Base-by-base conservation (phyloP, 1,284 basidiomycete genomes). In the Cryptococcus hybrid region DNA sequence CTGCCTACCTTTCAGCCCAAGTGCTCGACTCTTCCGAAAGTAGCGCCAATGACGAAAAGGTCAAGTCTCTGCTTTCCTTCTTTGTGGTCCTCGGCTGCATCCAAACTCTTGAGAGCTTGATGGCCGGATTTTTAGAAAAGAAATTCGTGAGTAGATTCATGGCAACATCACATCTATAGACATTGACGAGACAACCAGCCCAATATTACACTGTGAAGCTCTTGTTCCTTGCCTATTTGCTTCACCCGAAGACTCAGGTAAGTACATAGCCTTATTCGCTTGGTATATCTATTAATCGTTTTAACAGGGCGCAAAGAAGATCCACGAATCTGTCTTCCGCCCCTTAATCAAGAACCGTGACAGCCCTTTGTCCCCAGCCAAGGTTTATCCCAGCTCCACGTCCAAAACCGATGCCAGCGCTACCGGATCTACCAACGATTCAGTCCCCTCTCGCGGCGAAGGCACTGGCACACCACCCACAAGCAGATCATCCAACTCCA, bases 181-280 rank as follows among this genome's bases (percentile, higher is more conserved):
- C 13, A 38, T 15, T 48, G 39, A 37, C 15, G 36, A 49, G 34
- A n/a, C 6, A 1, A 15, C 8, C 58, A 76, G 74, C 71, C 36
- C 68, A 71, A 64, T 76, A 74, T 63, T 72, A 68, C 65, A 67
- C 68, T 37, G 46, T 69, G 58, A 76, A 76, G 56, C 66, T 76
- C 24, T 43, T 68, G 34, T 59, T 71, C 63, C 64, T 74, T 50
- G 65, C 63, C 30, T 76, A 73, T 62, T 63, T 76, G 40, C 63
- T 68, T 30, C 73, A 76, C 67, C 70, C 74, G 7, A 56, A 59
- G 46, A 69, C 68, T 51, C 62, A 67, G 60, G 71, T 67, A 18
- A 30, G n/a, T 6, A 35, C 12, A 13, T 40, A 12, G 45, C 44
- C 39, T 18, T 7, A 3, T 40, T 51, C 36, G 38, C 50, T 34